phyloP scores from a whole-genome alignment of 2,329 filamentous ascomycete genomes.

The Sphaerostilbella broomeana region DNA sequence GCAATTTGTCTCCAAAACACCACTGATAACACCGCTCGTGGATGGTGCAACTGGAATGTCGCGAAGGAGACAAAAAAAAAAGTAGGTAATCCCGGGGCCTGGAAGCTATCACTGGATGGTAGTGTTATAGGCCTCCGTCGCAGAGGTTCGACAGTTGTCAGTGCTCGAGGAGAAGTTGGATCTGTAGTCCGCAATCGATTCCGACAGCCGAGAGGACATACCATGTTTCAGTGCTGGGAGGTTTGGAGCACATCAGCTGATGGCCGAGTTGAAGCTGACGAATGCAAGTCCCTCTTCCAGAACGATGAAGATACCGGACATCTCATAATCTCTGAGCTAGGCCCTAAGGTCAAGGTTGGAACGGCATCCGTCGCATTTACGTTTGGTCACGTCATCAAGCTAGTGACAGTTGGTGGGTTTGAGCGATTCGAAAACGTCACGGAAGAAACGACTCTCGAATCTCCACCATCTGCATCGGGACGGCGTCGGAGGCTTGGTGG shows the following conservation, averaged over 20 bases:
- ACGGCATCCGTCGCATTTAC: conserved; percentile 60
- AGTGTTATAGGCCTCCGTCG: conserved; percentile 58
- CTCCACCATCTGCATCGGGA: conserved; percentile 29
- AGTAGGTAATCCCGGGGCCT: conserved; percentile 57
- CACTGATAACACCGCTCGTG: conserved; percentile 31
- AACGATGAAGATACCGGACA: conserved; percentile 39
- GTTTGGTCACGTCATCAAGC: conserved; percentile 66
- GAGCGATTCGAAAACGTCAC: conserved; percentile 51
- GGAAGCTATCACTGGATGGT: conserved; percentile 56
- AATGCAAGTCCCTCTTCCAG: conserved; percentile 39
- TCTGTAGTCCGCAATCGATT: conserved; percentile 25
- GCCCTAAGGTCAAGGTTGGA: conserved; percentile 58
- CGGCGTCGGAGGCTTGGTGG: conserved; percentile 32
- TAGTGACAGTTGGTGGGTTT: conserved; percentile 57
- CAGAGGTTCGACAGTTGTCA: conserved; percentile 23
- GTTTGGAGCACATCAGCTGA: conserved; percentile 47
- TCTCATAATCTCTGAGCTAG: conserved; percentile 59
- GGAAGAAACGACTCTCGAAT: conserved; percentile 24
- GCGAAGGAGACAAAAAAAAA: conserved; percentile 45
- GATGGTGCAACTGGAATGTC: conserved; percentile 45
- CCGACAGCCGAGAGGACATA: conserved; percentile 19
- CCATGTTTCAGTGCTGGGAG: conserved; percentile 40
- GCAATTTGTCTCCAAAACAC: conserved; percentile 49
- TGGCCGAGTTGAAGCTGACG: conserved; percentile 37
- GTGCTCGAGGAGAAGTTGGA: conserved; percentile 14